phyloP scores from a whole-genome alignment of 371 early-diverging fungal species.

The Capniomyces stellatus region DNA sequence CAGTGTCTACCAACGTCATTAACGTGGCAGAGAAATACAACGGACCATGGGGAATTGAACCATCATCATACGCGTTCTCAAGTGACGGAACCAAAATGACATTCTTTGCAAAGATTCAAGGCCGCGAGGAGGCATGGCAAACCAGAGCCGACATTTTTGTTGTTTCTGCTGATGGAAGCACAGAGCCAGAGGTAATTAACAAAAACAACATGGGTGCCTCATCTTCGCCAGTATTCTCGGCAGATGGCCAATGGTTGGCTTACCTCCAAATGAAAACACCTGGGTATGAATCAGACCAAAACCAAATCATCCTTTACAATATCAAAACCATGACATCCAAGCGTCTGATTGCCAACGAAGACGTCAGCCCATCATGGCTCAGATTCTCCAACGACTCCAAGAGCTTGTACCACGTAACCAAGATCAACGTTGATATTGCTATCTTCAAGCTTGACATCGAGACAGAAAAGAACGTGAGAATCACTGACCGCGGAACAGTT shows the following conservation, averaged over 20 bases:
- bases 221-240: conserved; percentile 38
- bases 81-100: conserved; percentile 35
- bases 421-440: conserved; percentile 35
- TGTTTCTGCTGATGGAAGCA: conserved; percentile 36
- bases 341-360: conserved; percentile 33
- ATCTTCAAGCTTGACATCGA: conserved; percentile 30
- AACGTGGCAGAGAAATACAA: neutral
- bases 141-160: conserved; percentile 52
- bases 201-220: conserved; percentile 40
- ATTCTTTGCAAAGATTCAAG: conserved; percentile 46
- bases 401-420: conserved; percentile 35
- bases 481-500: neutral
- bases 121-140: conserved; percentile 50
- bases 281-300: conserved; percentile 61
- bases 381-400: conserved; percentile 31
- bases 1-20: neutral
- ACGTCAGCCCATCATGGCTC: conserved; percentile 38
- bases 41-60: neutral
- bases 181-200: conserved; percentile 20
- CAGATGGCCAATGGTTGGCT: conserved; percentile 38
- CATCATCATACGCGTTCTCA: conserved; percentile 14
- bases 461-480: conserved; percentile 4
- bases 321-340: conserved; percentile 13
- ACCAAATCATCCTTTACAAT: conserved; percentile 42
- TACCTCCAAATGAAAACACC: conserved; percentile 56